A percentile compares a stretch with the other conserved stretches of the same genome.
These are phyloP conservation scores for Leucocoprinus sp. DNA, from an alignment of 768 basidiomycete species.

Conservation along the genomic window DNA sequence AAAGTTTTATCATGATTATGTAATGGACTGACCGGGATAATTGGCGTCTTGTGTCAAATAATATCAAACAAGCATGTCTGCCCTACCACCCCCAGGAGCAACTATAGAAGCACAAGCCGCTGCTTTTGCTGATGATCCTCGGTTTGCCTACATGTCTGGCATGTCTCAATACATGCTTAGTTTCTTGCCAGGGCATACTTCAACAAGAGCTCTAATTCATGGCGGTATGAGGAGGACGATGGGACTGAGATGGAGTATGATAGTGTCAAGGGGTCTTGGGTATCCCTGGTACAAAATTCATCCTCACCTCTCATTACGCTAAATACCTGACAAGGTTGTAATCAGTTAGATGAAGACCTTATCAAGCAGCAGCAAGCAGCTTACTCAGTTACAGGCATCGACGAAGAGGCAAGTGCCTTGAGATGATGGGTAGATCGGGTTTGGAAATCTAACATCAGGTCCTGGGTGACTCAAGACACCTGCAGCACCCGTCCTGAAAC, in stretches of 20 bases:
- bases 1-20: no score
- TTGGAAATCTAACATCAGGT: constrained; percentile 12
- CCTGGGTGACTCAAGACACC: constrained; percentile 49
- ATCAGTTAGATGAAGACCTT: constrained; percentile 80
- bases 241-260: constrained; percentile 92
- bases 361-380: constrained; percentile 89
- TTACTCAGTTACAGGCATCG: constrained; percentile 87
- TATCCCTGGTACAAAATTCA: constrained; percentile 56
- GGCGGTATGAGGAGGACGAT: constrained; percentile 86
- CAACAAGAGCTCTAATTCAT: constrained; percentile 65
- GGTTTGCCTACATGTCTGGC: constrained; percentile 26
- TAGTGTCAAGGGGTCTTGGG: constrained; percentile 64
- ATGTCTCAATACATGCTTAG: constrained; percentile 16
- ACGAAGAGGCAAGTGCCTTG: constrained; percentile 68
- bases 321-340: constrained; percentile 7
- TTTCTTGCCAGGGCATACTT: constrained; percentile 56
- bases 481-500: constrained; percentile 78
- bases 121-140: constrained; percentile 74
- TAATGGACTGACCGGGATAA: not conserved
- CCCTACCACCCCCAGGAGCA: constrained; percentile 44
- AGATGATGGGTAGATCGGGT: constrained; percentile 6
- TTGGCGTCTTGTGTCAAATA: constrained; percentile 24
- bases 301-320: not conserved
- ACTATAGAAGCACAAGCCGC: constrained; percentile 50
- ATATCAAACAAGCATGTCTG: constrained; percentile 38